These are phyloP conservation scores for Lenzites betulinus DNA, from an alignment of 768 basidiomycete species.

Conservation along the genomic window DNA sequence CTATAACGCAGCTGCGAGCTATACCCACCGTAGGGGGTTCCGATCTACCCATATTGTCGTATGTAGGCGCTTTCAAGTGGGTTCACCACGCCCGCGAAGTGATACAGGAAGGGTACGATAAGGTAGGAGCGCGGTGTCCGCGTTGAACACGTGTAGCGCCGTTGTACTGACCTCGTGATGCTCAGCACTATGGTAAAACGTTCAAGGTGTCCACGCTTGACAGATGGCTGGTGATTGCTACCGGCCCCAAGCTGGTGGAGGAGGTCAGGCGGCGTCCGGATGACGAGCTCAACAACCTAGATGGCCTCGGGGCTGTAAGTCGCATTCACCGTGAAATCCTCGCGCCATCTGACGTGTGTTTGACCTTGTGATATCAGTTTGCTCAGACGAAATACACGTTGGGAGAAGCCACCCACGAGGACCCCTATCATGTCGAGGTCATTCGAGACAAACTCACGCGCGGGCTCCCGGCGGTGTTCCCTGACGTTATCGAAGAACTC, in stretches of 20 bases:
- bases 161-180: neutral
- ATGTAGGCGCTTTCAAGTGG: constrained; percentile 24
- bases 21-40: constrained; percentile 35
- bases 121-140: constrained; percentile 22
- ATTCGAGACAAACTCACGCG: constrained; percentile 11
- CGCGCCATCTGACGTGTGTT: neutral
- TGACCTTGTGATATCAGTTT: neutral
- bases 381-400: constrained; percentile 40
- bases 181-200: constrained; percentile 15
- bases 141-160: neutral
- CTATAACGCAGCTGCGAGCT: constrained; percentile 22
- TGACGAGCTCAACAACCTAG: constrained; percentile 16
- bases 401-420: constrained; percentile 22
- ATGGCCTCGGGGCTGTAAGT: constrained; percentile 13
- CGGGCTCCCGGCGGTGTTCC: neutral
- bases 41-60: constrained; percentile 30
- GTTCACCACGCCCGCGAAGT: constrained; percentile 23
- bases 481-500: constrained; percentile 4
- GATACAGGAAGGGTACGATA: constrained; percentile 35
- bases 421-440: constrained; percentile 23
- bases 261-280: constrained; percentile 28
- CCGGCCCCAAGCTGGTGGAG: constrained; percentile 24
- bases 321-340: too few relatives aligned
- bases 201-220: constrained; percentile 21
- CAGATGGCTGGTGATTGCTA: constrained; percentile 22